Percentiles rank a stretch among this genome's conserved stretches.
Evolutionary conservation across 1,284 basidiomycete species (phyloP).

Genomic region (Sanghuangporus baumii): DNA sequence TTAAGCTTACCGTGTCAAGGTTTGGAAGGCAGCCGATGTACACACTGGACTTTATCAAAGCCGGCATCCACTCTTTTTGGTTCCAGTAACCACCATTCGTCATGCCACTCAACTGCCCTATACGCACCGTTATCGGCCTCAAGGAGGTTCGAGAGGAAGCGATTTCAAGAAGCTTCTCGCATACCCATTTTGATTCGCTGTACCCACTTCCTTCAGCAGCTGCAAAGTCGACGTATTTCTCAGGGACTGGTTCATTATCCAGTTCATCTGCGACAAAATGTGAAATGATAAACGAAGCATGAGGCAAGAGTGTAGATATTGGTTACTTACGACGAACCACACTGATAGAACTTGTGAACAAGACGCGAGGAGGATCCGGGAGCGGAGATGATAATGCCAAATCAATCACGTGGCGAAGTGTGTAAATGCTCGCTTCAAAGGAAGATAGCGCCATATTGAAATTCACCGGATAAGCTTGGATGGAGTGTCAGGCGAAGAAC

Average conservation of each 20-base stretch:
- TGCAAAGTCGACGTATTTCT: constrained; percentile 22
- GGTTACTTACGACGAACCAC: constrained; percentile 24
- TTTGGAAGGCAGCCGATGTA: constrained; percentile 19
- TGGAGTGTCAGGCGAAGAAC: not conserved
- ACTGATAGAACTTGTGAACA: constrained; percentile 31
- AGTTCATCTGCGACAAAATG: not conserved
- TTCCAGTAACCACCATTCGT: constrained; percentile 27
- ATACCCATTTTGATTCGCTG: constrained; percentile 32
- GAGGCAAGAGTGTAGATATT: not conserved
- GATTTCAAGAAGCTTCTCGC: constrained; percentile 26
- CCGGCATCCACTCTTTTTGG: constrained; percentile 27
- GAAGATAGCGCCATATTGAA: constrained; percentile 27
- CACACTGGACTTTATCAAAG: constrained; percentile 23
- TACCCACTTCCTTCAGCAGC: constrained; percentile 24
- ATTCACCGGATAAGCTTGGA: constrained; percentile 31
- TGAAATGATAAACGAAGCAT: not conserved
- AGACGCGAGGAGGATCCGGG: constrained; percentile 23
- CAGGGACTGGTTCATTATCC: constrained; percentile 12
- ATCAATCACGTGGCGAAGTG: constrained; percentile 24
- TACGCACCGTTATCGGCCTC: constrained; percentile 22
- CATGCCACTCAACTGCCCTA: constrained; percentile 24
- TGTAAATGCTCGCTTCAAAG: constrained; percentile 23
- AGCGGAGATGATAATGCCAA: constrained; percentile 27
- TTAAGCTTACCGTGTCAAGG: constrained; percentile 10
- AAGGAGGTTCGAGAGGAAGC: constrained; percentile 24